Base-by-base conservation (phyloP, 1,284 basidiomycete genomes). In the Papiliotrema flavescens region DNA sequence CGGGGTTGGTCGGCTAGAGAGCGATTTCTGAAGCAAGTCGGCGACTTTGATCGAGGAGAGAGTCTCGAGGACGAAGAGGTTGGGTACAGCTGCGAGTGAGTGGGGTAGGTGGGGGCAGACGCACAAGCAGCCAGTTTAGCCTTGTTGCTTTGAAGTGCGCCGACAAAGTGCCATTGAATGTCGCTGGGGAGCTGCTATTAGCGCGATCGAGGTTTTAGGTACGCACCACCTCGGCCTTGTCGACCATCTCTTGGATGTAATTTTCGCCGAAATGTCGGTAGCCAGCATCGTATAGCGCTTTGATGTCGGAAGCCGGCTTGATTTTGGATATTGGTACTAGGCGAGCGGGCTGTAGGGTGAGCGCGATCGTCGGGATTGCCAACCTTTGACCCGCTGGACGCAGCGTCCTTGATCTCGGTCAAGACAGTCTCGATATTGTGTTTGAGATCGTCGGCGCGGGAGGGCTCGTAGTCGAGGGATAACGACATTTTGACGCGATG, bases 141-240 rank as follows among this genome's bases (percentile, higher is more conserved):
- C 76, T 98, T 98, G 79, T 98, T 98, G 36, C 89, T 91, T 74
- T 98, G 95, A 24, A 98, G 78, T 1, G 87, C 84, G 6, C 95
- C 95, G 63, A 98, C 95, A 73, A 97, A 98, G 77, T 98, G 95
- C 96, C 96, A 98, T 60, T 86, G 81, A 65, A 96, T 90, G 62
- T 90, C 87, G 24, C 66, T 60, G 0, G 92, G 90, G 17, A 94
- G 81, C 89, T 93, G 68, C 23, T 13, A 37, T 49, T 19, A 34
- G 28, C 26, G 26, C 3, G 20, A 19, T 15, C 35, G 22, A 11
- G 36, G 19, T 7, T 24, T 43, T 45, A 14, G 3, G 5, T 1
- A 81, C 86, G 61, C 66, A 90, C 90, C 71, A 83, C 78, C 49
- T 79, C 78, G 1, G 90, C 87, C 70, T 96, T 98, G 45, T 93